These are phyloP conservation scores for Hyaloscypha hepaticicola DNA, from an alignment of 495 filamentous ascomycete genomes.

Conservation along the genomic window DNA sequence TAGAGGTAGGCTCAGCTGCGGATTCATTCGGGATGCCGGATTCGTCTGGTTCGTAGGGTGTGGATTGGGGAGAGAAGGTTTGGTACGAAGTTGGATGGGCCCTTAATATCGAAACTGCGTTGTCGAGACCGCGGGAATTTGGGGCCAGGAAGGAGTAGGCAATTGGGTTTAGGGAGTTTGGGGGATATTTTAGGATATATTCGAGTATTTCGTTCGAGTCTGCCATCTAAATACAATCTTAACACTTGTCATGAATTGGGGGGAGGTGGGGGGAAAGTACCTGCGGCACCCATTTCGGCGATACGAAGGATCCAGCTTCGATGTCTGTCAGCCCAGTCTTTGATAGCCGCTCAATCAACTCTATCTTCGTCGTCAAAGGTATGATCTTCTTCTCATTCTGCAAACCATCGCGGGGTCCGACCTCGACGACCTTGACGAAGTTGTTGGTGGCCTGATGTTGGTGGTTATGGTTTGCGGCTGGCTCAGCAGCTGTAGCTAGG, in stretches of 20 bases:
- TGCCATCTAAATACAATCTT: slow-evolving; percentile 66
- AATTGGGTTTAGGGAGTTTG: slow-evolving; percentile 60
- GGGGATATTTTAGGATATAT: slow-evolving; percentile 60
- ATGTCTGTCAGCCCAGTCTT: slow-evolving; percentile 82
- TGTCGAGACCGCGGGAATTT: slow-evolving; percentile 74
- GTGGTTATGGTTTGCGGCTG: slow-evolving; percentile 4
- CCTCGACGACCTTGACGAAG: slow-evolving; percentile 74
- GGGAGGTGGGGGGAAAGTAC: slow-evolving; percentile 39
- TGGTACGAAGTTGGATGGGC: slow-evolving; percentile 39
- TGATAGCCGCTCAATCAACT: slow-evolving; percentile 78
- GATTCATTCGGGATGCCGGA: slow-evolving; percentile 15
- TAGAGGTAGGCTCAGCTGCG: slow-evolving; percentile 27
- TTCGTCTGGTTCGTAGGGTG: slow-evolving; percentile 21
- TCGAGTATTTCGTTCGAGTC: slow-evolving; percentile 82
- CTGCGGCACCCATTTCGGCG: slow-evolving; percentile 98
- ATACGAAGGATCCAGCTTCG: slow-evolving; percentile 93
- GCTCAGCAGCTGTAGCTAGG: slow-evolving; percentile 22
- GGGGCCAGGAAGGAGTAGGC: slow-evolving; percentile 94
- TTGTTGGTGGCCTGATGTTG: slow-evolving; percentile 21
- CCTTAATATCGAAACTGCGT: slow-evolving; percentile 47
- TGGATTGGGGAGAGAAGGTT: slow-evolving; percentile 32
- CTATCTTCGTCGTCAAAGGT: slow-evolving; percentile 77
- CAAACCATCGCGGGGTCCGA: slow-evolving; percentile 89
- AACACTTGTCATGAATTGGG: background rate
- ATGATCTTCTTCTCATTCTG: slow-evolving; percentile 93